Evolutionary conservation across 345 rosid species (phyloP).

Genomic region (Dipteronia sinensis): DNA sequence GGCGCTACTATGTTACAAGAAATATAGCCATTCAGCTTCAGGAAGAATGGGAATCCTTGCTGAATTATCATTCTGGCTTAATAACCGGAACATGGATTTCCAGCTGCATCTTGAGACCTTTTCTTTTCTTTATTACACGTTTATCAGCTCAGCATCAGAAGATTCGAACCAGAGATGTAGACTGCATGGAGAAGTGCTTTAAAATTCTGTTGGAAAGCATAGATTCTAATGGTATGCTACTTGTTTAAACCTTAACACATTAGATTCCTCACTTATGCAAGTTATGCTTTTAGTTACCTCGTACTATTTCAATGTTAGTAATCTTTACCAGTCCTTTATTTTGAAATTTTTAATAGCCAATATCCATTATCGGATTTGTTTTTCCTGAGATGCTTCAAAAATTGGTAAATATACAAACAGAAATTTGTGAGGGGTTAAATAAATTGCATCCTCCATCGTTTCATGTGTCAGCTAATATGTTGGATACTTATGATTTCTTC

Average conservation of each 20-base stretch:
- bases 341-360: not conserved
- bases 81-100: conserved; percentile 62
- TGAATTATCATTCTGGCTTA: conserved; percentile 41
- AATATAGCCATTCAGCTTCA: conserved; percentile 58
- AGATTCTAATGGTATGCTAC: conserved; percentile 63
- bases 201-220: conserved; percentile 74
- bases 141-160: conserved; percentile 46
- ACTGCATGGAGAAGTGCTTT: conserved; percentile 66
- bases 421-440: not conserved
- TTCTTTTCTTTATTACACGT: conserved; percentile 57
- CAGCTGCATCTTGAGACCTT: conserved; percentile 64
- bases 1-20: conserved; percentile 58
- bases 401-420: not conserved
- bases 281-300: not conserved
- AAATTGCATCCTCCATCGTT: not conserved
- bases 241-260: conserved; percentile 2
- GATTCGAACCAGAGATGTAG: conserved; percentile 49
- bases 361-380: not conserved
- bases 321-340: not conserved
- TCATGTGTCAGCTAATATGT: not conserved
- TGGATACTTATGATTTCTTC: not conserved
- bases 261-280: not conserved
- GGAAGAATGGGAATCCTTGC: conserved; percentile 62
- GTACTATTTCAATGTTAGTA: not conserved
- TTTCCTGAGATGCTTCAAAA: not conserved